Percentiles rank a stretch among this genome's conserved stretches.
phyloP scores from a whole-genome alignment of 345 rosid species.

The Citropsis articulata region DNA sequence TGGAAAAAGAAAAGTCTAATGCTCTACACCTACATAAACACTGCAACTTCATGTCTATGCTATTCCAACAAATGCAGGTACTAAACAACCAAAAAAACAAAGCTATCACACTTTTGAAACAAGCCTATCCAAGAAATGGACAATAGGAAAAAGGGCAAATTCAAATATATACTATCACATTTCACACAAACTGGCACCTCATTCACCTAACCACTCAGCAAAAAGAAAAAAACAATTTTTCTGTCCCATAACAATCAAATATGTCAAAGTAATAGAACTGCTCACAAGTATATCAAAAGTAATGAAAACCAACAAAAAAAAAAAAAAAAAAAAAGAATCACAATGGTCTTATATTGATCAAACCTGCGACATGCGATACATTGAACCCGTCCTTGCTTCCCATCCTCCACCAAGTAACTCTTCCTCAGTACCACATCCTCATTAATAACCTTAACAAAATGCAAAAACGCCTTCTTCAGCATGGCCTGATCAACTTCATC shows the following conservation, averaged over 20 bases:
- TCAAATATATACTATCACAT: not conserved
- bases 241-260: not conserved
- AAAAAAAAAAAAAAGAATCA: slow-evolving; percentile 16
- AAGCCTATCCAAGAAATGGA: not conserved
- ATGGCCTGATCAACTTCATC: slow-evolving; percentile 55
- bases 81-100: not conserved
- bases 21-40: not conserved
- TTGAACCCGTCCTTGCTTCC: slow-evolving; percentile 69
- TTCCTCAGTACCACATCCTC: slow-evolving; percentile 61
- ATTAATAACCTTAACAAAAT: slow-evolving; percentile 55
- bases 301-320: not conserved
- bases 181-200: not conserved
- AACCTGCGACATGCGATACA: slow-evolving; percentile 93
- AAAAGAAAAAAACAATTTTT: not conserved
- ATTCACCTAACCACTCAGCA: not conserved
- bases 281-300: not conserved
- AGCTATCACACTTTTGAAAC: not conserved
- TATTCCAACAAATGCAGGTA: not conserved
- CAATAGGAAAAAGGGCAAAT: not conserved
- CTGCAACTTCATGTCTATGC: not conserved
- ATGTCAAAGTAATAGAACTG: not conserved
- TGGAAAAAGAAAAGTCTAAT: not conserved
- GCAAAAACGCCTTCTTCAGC: slow-evolving; percentile 68
- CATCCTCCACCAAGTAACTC: slow-evolving; percentile 81
- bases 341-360: slow-evolving; percentile 29